Conservation (phyloP, 768 basidiomycete genomes). For the Grammothele lineata region DNA sequence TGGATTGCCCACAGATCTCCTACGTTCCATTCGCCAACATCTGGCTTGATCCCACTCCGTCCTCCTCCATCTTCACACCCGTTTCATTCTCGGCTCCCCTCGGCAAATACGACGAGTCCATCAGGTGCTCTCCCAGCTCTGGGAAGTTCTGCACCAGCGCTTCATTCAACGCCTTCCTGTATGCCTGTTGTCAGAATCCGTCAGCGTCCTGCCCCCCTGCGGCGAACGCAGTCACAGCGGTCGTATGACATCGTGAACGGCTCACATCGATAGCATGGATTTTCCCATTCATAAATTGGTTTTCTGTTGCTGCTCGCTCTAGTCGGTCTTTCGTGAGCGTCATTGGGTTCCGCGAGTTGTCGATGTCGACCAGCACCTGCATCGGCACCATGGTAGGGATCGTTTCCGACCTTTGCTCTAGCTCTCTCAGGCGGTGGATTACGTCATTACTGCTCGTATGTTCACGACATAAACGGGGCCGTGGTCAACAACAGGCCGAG, state of each 20-base stretch:
- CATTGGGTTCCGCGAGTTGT: constrained; percentile 78
- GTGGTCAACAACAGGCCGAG: neutral
- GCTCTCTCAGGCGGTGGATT: constrained; percentile 55
- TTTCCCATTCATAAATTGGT: constrained; percentile 90
- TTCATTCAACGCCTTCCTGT: constrained; percentile 61
- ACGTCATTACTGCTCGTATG: constrained; percentile 62
- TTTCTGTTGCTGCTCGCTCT: constrained; percentile 82
- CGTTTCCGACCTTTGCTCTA: constrained; percentile 66
- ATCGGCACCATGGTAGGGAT: constrained; percentile 65
- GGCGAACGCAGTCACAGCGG: neutral
- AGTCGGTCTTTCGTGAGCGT: constrained; percentile 74
- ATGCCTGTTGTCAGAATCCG: constrained; percentile 60
- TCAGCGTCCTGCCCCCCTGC: neutral
- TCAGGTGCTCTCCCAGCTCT: constrained; percentile 40
- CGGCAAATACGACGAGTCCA: constrained; percentile 3
- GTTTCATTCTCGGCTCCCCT: neutral
- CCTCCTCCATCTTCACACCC: constrained; percentile 8
- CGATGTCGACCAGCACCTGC: constrained; percentile 75
- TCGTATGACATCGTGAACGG: neutral
- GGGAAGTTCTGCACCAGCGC: constrained; percentile 72
- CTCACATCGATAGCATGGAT: constrained; percentile 69
- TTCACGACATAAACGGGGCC: neutral
- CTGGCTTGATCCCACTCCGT: no score
- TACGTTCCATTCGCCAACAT: no score
- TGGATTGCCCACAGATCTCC: no score